Evolutionary conservation across 495 filamentous ascomycete species (phyloP).

Genomic region (Aspergillus hancockii): DNA sequence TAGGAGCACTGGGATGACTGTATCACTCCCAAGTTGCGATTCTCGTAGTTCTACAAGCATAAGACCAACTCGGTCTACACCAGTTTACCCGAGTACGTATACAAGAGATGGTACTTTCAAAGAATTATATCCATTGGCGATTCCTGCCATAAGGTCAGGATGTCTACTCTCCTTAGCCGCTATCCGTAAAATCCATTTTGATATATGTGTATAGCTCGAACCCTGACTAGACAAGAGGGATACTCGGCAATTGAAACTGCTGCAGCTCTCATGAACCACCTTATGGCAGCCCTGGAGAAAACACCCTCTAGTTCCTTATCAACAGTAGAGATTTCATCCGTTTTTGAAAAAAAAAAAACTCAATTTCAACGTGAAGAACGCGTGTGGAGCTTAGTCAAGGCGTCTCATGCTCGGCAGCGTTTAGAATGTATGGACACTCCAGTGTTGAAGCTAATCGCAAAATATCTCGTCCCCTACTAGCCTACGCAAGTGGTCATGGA

Average conservation of each 20-base stretch:
- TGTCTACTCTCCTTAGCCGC: not conserved
- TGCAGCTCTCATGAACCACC: conserved; percentile 35
- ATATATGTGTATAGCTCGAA: conserved; percentile 15
- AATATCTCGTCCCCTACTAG: conserved; percentile 9
- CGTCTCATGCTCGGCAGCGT: conserved; percentile 19
- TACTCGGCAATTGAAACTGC: conserved; percentile 25
- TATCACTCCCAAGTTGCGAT: conserved; percentile 26
- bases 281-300: conserved; percentile 10
- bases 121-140: conserved; percentile 30
- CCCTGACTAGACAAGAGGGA: conserved; percentile 30
- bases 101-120: conserved; percentile 26
- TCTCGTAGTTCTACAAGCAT: conserved; percentile 19
- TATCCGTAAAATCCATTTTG: not conserved
- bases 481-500: conserved; percentile 3
- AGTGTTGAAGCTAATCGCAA: conserved; percentile 13
- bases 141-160: conserved; percentile 27
- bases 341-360: conserved; percentile 18
- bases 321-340: not conserved
- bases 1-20: conserved; percentile 29
- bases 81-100: conserved; percentile 24
- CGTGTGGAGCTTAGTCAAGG: conserved; percentile 13
- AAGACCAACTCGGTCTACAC: conserved; percentile 17
- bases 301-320: not conserved
- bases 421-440: conserved; percentile 22
- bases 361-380: conserved; percentile 19